Percentiles rank a stretch among this genome's conserved stretches.
These are phyloP conservation scores for Aspergillus cejpii DNA, from an alignment of 2,329 filamentous ascomycete species.

Conservation along the genomic window DNA sequence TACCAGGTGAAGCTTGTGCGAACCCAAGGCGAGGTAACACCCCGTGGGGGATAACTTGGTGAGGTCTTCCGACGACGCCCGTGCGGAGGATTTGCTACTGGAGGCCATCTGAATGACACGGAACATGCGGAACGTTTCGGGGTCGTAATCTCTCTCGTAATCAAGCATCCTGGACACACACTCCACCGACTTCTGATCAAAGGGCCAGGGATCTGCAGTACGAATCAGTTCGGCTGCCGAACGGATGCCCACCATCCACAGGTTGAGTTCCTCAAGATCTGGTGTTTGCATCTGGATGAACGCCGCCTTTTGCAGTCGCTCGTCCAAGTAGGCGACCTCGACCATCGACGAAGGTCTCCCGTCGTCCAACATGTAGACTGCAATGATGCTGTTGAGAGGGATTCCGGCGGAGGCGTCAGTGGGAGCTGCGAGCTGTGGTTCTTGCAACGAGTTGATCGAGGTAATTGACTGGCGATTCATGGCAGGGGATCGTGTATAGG, in stretches of 20 bases:
- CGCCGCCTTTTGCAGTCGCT: constrained; percentile 54
- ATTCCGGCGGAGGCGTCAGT: constrained; percentile 51
- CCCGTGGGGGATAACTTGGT: constrained; percentile 58
- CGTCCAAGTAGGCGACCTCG: constrained; percentile 62
- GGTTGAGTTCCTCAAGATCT: constrained; percentile 58
- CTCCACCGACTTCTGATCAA: constrained; percentile 55
- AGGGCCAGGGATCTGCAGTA: constrained; percentile 46
- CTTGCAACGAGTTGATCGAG: constrained; percentile 56
- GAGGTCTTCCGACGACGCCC: constrained; percentile 60
- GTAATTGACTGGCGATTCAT: constrained; percentile 51
- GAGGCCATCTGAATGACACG: constrained; percentile 59
- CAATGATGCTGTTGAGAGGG: constrained; percentile 59
- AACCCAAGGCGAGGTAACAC: constrained; percentile 62
- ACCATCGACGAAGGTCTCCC: constrained; percentile 60
- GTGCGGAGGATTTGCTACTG: constrained; percentile 46
- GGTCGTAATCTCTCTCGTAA: constrained; percentile 62
- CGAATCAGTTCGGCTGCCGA: constrained; percentile 53
- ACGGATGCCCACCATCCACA: constrained; percentile 59
- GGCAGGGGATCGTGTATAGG: constrained; percentile 38
- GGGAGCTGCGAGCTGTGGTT: constrained; percentile 53
- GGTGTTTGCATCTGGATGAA: constrained; percentile 59
- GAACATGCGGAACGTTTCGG: constrained; percentile 60
- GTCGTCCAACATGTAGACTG: constrained; percentile 61
- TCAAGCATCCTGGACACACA: constrained; percentile 58
- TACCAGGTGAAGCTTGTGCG: constrained; percentile 63